Evolutionary conservation across 1,284 basidiomycete genomes (phyloP).

Genomic region (Gomphus sp.): DNA sequence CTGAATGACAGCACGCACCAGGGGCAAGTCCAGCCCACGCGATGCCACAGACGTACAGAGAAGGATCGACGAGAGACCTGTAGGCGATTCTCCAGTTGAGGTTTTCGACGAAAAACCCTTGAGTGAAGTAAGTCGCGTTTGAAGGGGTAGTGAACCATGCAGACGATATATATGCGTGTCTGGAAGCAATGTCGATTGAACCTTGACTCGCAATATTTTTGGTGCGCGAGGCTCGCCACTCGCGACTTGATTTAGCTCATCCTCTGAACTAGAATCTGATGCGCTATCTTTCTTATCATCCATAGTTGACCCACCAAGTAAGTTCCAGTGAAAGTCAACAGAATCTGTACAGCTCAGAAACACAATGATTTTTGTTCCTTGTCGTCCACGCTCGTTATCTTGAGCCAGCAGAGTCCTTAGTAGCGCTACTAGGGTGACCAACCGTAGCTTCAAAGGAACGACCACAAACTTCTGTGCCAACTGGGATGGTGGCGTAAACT

Average conservation of each 20-base stretch:
- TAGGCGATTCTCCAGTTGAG: conserved; percentile 18
- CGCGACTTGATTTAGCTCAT: conserved; percentile 16
- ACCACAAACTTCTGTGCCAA: conserved; percentile 90
- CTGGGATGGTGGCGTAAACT: conserved; percentile 92
- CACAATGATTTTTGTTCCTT: conserved; percentile 70
- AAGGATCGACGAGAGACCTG: conserved; percentile 56
- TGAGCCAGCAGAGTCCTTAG: conserved; percentile 68
- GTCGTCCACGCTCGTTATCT: conserved; percentile 28
- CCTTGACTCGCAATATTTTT: conserved; percentile 32
- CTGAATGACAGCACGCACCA: conserved; percentile 92
- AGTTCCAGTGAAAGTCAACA: conserved; percentile 93
- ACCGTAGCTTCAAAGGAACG: conserved; percentile 87
- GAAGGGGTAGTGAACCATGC: conserved; percentile 86
- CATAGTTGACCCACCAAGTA: conserved; percentile 79
- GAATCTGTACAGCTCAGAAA: conserved; percentile 97
- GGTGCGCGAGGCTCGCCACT: conserved; percentile 14
- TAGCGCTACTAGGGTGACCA: conserved; percentile 86
- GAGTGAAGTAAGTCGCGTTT: conserved; percentile 75
- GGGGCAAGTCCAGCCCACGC: conserved; percentile 92
- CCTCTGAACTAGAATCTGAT: conserved; percentile 17
- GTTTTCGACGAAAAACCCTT: conserved; percentile 60
- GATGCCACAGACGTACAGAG: conserved; percentile 97
- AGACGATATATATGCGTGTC: conserved; percentile 81
- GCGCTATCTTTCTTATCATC: conserved; percentile 28
- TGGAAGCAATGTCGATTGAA: conserved; percentile 72